Evolutionary conservation across 2,329 filamentous ascomycete species (phyloP).

Genomic region (Fusarium goolgardi): DNA sequence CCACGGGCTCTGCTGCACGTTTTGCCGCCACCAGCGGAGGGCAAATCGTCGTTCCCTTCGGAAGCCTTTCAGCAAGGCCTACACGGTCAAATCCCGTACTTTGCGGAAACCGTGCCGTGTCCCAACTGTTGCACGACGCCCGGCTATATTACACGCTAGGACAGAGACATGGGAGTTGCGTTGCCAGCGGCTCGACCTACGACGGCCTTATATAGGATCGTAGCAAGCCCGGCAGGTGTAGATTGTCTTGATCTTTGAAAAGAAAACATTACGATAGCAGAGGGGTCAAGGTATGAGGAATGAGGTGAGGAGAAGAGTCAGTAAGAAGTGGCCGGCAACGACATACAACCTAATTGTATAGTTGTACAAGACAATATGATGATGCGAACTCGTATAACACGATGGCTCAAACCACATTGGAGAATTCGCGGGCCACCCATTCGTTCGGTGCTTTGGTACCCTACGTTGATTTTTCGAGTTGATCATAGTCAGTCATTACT

Average conservation of each 20-base stretch:
- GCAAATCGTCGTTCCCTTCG: conserved; percentile 38
- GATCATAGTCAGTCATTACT: conserved; percentile 47
- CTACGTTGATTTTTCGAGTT: conserved; percentile 32
- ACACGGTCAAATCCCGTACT: conserved; percentile 37
- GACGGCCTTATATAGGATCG: conserved; percentile 35
- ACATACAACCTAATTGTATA: conserved; percentile 8
- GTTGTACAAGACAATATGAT: conserved; percentile 23
- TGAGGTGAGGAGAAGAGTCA: conserved; percentile 16
- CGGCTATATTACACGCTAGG: conserved; percentile 34
- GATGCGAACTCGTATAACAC: conserved; percentile 9
- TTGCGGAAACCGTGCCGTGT: conserved; percentile 41
- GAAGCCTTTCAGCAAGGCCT: conserved; percentile 42
- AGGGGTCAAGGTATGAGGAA: conserved; percentile 19
- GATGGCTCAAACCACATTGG: conserved; percentile 20
- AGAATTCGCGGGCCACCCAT: conserved; percentile 20
- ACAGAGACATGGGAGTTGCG: conserved; percentile 38
- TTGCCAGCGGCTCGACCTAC: conserved; percentile 39
- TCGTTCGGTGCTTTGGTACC: conserved; percentile 36
- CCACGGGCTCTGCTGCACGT: conserved; percentile 43
- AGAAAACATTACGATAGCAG: conserved; percentile 41
- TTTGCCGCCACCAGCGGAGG: conserved; percentile 33
- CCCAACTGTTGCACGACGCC: conserved; percentile 38
- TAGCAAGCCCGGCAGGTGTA: conserved; percentile 44
- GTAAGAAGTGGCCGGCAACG: conserved; percentile 17
- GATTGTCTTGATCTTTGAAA: conserved; percentile 48